Conservation (phyloP, 495 filamentous ascomycete species). For the Rusavskia elegans region DNA sequence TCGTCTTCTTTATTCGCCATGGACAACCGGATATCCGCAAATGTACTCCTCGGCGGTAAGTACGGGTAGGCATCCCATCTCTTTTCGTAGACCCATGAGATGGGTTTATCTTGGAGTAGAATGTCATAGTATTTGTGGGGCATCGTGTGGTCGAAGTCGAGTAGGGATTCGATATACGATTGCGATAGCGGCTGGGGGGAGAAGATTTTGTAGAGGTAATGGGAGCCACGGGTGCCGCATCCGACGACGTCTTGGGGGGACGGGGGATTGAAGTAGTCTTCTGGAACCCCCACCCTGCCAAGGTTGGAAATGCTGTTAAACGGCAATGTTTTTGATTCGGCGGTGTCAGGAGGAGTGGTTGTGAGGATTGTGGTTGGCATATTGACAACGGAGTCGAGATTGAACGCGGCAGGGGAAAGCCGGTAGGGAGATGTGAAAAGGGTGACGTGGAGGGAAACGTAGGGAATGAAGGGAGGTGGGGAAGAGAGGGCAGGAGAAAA, state of each 20-base stretch:
- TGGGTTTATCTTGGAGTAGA: slow-evolving; percentile 3
- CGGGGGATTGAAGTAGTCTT: slow-evolving; percentile 33
- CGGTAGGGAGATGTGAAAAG: slow-evolving; percentile 63
- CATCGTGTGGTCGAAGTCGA: no score
- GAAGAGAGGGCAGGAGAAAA: slow-evolving; percentile 22
- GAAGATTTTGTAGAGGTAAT: slow-evolving; percentile 95
- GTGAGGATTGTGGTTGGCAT: slow-evolving; percentile 66
- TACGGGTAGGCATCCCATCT: slow-evolving; percentile 77
- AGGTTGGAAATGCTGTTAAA: slow-evolving; percentile 86
- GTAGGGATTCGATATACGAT: no score
- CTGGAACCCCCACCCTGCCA: slow-evolving; percentile 24
- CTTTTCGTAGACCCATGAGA: slow-evolving; percentile 67
- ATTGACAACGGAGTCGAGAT: slow-evolving; percentile 24
- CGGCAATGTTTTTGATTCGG: slow-evolving; percentile 40
- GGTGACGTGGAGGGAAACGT: slow-evolving; percentile 73
- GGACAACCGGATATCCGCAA: slow-evolving; percentile 57
- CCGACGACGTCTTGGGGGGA: slow-evolving; percentile 27
- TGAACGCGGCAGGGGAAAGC: slow-evolving; percentile 56
- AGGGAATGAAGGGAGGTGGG: slow-evolving; percentile 58
- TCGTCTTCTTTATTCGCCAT: slow-evolving; percentile 19
- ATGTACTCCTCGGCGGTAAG: slow-evolving; percentile 65
- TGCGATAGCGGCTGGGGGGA: slow-evolving; percentile 38
- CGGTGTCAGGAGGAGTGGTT: slow-evolving; percentile 48
- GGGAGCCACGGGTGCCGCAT: slow-evolving; percentile 38
- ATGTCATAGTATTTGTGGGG: no score